Percentiles rank a stretch among this genome's conserved stretches.
These are phyloP conservation scores for Xylariales sp. DNA, from an alignment of 2,329 filamentous ascomycete species.

Conservation along the genomic window DNA sequence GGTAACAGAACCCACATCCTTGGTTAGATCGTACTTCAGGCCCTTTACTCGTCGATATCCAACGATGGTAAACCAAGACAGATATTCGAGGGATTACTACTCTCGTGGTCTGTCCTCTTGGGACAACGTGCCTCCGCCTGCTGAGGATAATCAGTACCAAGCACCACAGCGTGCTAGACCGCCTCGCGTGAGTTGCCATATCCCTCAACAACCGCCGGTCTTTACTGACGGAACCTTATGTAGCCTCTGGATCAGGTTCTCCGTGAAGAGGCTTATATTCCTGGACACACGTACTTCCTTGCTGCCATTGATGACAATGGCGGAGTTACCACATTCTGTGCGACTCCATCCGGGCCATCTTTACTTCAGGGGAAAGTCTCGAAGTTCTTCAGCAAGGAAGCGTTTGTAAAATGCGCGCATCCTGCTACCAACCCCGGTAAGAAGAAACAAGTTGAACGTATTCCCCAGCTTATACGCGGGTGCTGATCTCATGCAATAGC, in stretches of 20 bases:
- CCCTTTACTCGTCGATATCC: no score
- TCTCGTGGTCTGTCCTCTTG: not conserved
- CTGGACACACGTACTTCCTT: conserved; percentile 48
- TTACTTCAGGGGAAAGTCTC: conserved; percentile 27
- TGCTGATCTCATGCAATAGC: no score
- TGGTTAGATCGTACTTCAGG: no score
- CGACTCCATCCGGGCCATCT: no score
- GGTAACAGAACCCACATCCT: no score
- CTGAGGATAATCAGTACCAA: not conserved
- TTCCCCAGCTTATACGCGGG: no score
- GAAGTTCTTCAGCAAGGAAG: conserved; percentile 42
- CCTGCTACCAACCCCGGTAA: no score
- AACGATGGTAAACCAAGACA: not conserved
- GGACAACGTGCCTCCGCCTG: no score
- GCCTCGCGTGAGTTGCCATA: not conserved
- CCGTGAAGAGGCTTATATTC: conserved; percentile 47
- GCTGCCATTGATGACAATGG: conserved; percentile 46
- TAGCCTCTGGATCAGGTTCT: conserved; percentile 49
- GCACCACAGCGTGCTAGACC: no score
- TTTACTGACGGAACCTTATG: not conserved
- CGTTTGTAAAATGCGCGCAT: conserved; percentile 30
- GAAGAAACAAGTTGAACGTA: no score
- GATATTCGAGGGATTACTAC: not conserved
- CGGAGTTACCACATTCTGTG: conserved; percentile 28
- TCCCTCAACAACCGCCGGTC: not conserved